Base-by-base conservation (phyloP, 2,329 filamentous ascomycete species). In the Aspergillus fischeri region DNA sequence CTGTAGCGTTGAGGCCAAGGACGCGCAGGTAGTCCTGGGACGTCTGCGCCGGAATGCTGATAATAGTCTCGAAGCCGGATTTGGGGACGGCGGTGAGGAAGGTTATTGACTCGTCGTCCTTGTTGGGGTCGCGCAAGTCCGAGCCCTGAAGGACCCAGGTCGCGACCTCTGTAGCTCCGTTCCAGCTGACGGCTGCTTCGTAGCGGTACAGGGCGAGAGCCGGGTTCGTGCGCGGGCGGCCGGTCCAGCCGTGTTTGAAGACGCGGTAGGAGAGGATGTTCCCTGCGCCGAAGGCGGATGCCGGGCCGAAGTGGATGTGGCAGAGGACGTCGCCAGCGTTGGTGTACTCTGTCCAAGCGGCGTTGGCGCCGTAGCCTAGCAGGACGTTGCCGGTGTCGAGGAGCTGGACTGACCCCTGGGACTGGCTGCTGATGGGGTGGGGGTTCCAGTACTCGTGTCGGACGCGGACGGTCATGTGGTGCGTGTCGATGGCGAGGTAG, bases 171-270 rank as follows among this genome's bases (percentile, higher is more conserved):
- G 72, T 74, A 4, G 72, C 72, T 7, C 72, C 72, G 52, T 73
- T 74, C 72, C 72, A 74, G 52, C 69, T 73, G 4, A 70, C 69
- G 29, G 62, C 57, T 4, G 61, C 65, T 11, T 62, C 52, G 24
- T 59, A 63, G 5, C 54, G 58, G 4, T 59, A 60, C 3, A 68
- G 53, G 0, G 65, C 61, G 9, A 70, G 59, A 48, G 61, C 60
- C 3, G 71, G 70, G 1, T 57, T 55, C n/a, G 77, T 79, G 3
- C 67, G 72, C 1, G 82, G 82, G 5, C 69, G 64, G 0, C 80
- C 82, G 4, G 75, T 74, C 81, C 83, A 87, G 55, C 78, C 72
- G 27, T 64, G 61, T 63, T 82, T 83, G 70, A 81, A 81, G 2
- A 79, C 80, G 24, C 84, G 79, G 63, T 86, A 86, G 55, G 80